Conservation (phyloP, 441 rosid genomes). For the Aquilaria agallochum region DNA sequence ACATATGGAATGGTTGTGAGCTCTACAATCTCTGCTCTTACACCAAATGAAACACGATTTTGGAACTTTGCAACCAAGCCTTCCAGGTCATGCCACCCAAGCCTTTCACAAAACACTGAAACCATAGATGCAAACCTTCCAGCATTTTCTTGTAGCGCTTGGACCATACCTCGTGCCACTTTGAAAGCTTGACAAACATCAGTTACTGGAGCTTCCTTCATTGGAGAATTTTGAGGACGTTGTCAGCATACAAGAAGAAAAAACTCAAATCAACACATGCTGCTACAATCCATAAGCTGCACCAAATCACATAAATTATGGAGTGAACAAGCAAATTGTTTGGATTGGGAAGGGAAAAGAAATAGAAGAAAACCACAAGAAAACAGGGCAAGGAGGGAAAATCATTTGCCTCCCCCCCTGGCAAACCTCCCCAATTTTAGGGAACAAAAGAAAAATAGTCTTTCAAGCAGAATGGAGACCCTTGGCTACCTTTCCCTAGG, state of each 20-base stretch:
- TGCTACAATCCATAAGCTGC: too few species aligned
- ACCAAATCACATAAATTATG: too few species aligned
- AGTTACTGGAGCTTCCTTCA: conserved; percentile 87
- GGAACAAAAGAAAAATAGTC: too few species aligned
- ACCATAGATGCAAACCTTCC: conserved; percentile 99
- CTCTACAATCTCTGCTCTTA: conserved; percentile 98
- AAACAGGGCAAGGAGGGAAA: too few species aligned
- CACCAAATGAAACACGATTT: conserved; percentile 98
- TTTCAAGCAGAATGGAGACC: too few species aligned
- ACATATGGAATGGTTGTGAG: conserved; percentile 93
- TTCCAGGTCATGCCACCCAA: conserved; percentile 98
- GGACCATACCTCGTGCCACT: conserved; percentile 99
- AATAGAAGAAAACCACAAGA: too few species aligned
- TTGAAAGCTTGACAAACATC: conserved; percentile 97
- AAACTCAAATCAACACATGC: too few species aligned
- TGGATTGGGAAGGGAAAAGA: too few species aligned
- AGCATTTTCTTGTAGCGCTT: conserved; percentile 95
- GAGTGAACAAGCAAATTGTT: too few species aligned
- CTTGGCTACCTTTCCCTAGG: too few species aligned
- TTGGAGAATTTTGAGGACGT: conserved; percentile 22
- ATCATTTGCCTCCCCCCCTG: too few species aligned
- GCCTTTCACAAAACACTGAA: conserved; percentile 93
- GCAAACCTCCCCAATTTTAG: too few species aligned
- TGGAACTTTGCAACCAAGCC: conserved; percentile 93
- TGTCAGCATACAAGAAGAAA: neutral